A percentile compares a stretch with the other conserved stretches of the same genome.
These are phyloP conservation scores for Wickerhamia fluorescens DNA, from an alignment of 805 yeast species.

Conservation along the genomic window DNA sequence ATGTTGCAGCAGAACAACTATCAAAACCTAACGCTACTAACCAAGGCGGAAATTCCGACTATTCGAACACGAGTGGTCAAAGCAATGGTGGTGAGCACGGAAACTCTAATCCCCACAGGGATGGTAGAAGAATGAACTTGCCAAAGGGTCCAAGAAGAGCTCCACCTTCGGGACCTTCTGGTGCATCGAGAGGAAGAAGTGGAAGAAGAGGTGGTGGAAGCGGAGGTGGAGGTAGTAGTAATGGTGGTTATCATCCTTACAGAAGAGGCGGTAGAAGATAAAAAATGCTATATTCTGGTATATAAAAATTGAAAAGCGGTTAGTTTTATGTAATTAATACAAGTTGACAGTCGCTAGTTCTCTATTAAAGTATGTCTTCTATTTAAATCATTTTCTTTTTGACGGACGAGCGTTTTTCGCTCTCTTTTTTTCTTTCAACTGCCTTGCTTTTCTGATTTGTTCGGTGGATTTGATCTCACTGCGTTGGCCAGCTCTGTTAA, in stretches of 20 bases:
- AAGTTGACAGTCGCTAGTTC: too few relatives aligned
- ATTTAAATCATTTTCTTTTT: constrained; percentile 20
- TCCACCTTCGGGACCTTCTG: constrained; percentile 32
- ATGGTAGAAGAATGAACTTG: constrained; percentile 27
- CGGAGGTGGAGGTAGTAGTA: constrained; percentile 20
- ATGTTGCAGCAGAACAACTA: constrained; percentile 18
- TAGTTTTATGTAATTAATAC: too few relatives aligned
- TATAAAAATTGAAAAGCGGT: too few relatives aligned
- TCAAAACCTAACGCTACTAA: constrained; percentile 8
- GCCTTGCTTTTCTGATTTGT: constrained; percentile 74
- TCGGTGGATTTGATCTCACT: constrained; percentile 61
- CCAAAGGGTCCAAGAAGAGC: constrained; percentile 49
- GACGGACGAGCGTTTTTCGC: constrained; percentile 83
- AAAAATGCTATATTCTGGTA: background rate
- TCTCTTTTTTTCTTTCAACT: constrained; percentile 57
- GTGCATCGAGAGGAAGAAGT: constrained; percentile 24
- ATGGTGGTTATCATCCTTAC: constrained; percentile 39
- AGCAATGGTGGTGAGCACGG: constrained; percentile 11
- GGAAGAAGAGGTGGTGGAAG: constrained; percentile 16
- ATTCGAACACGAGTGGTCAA: constrained; percentile 13
- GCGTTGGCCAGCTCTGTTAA: constrained; percentile 38
- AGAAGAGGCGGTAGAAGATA: constrained; percentile 30
- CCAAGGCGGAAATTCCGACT: constrained; percentile 9
- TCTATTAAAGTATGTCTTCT: too few relatives aligned
- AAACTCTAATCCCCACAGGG: constrained; percentile 13